Base-by-base conservation (phyloP, 2,329 filamentous ascomycete genomes). In the Epichloe brachyelytri region DNA sequence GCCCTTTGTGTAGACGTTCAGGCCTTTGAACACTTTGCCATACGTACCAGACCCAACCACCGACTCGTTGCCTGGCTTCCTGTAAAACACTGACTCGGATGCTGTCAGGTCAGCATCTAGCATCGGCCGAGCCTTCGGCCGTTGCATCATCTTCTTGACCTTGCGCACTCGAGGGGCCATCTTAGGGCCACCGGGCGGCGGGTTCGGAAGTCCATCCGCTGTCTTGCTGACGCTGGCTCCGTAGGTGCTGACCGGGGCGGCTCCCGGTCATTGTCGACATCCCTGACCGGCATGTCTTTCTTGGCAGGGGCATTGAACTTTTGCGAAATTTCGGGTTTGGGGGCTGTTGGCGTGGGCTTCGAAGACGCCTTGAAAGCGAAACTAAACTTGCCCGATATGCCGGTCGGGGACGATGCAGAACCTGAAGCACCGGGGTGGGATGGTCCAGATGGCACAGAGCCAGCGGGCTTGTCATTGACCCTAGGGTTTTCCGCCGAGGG, bases 41-140 rank as follows among this genome's bases (percentile, higher is more conserved):
- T 96, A 97, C 0, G 91, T 97, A 11, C 91, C 91, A 43, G 91
- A 95, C 15, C 91, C 91, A 19, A 97, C 85, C 0, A 97, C 91
- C 0, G 91, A 97, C 64, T 95, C 91, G 59, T 97, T 95, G n/a
- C 91, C 91, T 1, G 90, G 90, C 64, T 96, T 97, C 56, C 91
- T 79, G 69, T 85, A 95, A 67, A 94, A 97, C 3, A 97, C 89
- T 0, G 90, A 96, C 44, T 91, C 85, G 0, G 90, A 95, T 5
- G 76, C 72, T 11, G 82, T 80, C 59, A 91, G 79, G 34, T 95
- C 87, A 22, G 81, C 71, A 0, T 83, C 71, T 1, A 97, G 70
- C 5, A 74, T 78, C 2, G 88, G 88, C 49, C 83, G 81, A 45
- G 81, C 74, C 62, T 89, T 93, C 12, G 80, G 70, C 33, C 85